phyloP scores from a whole-genome alignment of 192 early-diverging fungal genomes.

The Linnemannia elongata region DNA sequence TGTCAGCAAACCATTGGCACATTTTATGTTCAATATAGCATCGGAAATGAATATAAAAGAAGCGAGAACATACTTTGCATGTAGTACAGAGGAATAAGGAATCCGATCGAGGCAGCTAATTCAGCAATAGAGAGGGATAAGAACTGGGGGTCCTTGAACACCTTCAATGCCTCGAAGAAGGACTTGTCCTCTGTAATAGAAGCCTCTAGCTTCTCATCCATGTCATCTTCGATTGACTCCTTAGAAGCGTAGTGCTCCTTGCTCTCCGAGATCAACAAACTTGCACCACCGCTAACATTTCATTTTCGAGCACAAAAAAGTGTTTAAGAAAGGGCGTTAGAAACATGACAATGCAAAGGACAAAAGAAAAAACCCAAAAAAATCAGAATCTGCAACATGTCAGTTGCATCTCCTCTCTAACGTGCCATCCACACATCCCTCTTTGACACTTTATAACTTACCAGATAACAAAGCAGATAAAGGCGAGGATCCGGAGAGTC shows the following conservation, averaged over 20 bases:
- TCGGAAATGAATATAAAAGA: neutral
- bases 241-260: slow-evolving; percentile 11
- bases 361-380: neutral
- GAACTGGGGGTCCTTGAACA: slow-evolving; percentile 56
- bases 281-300: slow-evolving; percentile 28
- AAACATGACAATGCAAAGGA: neutral
- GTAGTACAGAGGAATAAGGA: slow-evolving; percentile 63
- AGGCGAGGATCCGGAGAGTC: slow-evolving; percentile 49
- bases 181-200: slow-evolving; percentile 1
- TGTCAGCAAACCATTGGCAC: neutral
- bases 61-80: slow-evolving; percentile 43
- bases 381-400: neutral
- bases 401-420: neutral
- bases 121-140: slow-evolving; percentile 45
- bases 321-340: slow-evolving; percentile 25
- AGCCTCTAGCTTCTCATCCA: slow-evolving; percentile 4
- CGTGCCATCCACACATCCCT: too few species aligned
- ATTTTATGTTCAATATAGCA: neutral
- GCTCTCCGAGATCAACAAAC: slow-evolving; percentile 54
- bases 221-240: neutral
- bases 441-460: neutral
- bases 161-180: slow-evolving; percentile 36
- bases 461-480: slow-evolving; percentile 59
- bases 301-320: neutral
- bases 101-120: slow-evolving; percentile 56